Percentiles rank a stretch among this genome's conserved stretches.
Conservation (phyloP, 2,329 filamentous ascomycete genomes). For the Macrophomina phaseolina region DNA sequence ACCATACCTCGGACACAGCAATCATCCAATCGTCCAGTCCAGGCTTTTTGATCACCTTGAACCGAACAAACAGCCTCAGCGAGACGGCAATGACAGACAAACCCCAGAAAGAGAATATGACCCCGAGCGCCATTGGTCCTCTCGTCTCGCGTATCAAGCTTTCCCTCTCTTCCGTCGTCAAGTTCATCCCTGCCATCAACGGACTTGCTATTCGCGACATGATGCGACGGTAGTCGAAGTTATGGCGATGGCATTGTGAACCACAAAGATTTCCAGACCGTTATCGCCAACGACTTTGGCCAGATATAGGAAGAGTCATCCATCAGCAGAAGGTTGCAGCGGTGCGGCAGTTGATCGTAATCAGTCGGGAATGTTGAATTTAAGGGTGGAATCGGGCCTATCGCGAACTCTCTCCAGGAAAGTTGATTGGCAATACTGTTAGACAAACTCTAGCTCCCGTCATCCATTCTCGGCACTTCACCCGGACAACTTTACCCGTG, state of each 20-base stretch:
- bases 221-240: neutral
- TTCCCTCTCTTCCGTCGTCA: neutral
- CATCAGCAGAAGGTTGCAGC: too few species aligned
- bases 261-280: neutral
- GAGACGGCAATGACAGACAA: neutral
- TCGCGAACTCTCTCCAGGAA: too few species aligned
- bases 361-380: too few species aligned
- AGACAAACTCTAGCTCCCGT: too few species aligned
- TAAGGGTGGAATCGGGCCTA: too few species aligned
- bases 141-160: neutral
- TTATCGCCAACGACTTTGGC: too few species aligned
- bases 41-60: neutral
- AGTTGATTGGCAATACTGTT: too few species aligned
- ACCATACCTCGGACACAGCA: neutral
- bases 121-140: neutral
- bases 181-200: neutral
- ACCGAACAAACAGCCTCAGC: neutral
- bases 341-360: too few species aligned
- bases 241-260: neutral
- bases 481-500: too few species aligned
- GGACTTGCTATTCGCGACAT: neutral
- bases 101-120: constrained; percentile 1
- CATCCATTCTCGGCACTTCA: too few species aligned
- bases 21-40: neutral
- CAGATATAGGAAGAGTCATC: too few species aligned